These are phyloP conservation scores for Thelonectria discophora DNA, from an alignment of 2,329 filamentous ascomycete genomes.

Conservation along the genomic window DNA sequence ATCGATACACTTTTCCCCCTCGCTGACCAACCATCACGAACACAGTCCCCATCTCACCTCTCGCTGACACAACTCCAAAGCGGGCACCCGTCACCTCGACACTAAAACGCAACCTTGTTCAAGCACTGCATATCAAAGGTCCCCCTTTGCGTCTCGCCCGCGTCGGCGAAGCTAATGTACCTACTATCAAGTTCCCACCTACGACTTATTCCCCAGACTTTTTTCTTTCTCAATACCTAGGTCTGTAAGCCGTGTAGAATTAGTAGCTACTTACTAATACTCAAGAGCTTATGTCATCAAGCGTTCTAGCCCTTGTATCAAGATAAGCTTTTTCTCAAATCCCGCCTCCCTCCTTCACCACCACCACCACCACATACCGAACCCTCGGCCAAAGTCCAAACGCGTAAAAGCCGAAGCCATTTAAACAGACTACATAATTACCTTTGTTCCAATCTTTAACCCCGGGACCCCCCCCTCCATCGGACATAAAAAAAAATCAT, in stretches of 20 bases:
- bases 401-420: background rate
- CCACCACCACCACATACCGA: background rate
- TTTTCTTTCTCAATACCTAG: background rate
- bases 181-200: background rate
- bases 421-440: background rate
- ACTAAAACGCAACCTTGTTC: background rate
- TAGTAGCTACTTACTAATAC: too few relatives aligned
- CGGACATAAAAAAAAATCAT: background rate
- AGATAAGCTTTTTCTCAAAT: background rate
- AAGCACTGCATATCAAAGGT: too few relatives aligned
- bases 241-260: too few relatives aligned
- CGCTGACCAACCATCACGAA: slow-evolving; percentile 9
- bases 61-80: background rate
- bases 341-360: background rate
- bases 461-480: background rate
- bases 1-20: background rate
- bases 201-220: background rate
- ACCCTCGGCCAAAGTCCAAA: background rate
- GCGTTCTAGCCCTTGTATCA: too few relatives aligned
- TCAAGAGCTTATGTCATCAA: too few relatives aligned
- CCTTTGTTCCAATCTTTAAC: background rate
- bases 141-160: background rate
- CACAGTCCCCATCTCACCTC: background rate
- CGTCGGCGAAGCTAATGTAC: slow-evolving; percentile 10
- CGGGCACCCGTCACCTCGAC: background rate